phyloP scores from a whole-genome alignment of 768 basidiomycete genomes.

The Dentipellis fragilis region DNA sequence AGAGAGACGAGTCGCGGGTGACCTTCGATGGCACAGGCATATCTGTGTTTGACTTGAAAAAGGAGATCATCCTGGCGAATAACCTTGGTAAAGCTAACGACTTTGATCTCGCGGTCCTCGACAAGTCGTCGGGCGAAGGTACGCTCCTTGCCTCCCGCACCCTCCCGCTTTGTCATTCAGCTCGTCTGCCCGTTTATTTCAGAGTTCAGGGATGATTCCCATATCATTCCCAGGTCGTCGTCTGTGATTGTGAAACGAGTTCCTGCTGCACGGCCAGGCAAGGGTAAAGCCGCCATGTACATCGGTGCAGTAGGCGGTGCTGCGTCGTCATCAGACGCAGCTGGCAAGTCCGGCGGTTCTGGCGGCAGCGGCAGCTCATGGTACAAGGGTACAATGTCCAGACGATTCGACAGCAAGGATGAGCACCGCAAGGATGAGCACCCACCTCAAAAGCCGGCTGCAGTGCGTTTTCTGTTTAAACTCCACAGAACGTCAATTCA shows the following conservation, averaged over 20 bases:
- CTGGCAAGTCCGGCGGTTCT: conserved; percentile 16
- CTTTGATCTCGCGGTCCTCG: conserved; percentile 87
- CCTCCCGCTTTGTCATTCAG: not conserved
- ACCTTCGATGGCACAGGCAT: conserved; percentile 98
- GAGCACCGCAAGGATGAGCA: conserved; percentile 10
- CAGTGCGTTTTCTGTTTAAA: not conserved
- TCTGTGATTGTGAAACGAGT: conserved; percentile 90
- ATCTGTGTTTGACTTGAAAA: conserved; percentile 98
- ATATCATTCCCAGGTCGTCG: conserved; percentile 88
- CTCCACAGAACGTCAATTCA: not conserved
- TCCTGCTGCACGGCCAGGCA: conserved; percentile 72
- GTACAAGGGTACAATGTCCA: conserved; percentile 60
- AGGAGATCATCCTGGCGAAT: conserved; percentile 94
- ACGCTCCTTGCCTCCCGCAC: not conserved
- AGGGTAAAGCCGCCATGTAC: conserved; percentile 75
- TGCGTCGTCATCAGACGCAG: conserved; percentile 33
- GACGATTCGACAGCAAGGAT: conserved; percentile 63
- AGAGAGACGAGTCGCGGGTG: conserved; percentile 89
- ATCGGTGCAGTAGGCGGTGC: conserved; percentile 36
- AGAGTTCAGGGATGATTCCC: conserved; percentile 91
- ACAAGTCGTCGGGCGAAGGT: conserved; percentile 87
- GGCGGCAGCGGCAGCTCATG: conserved; percentile 37
- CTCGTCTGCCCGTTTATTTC: not conserved
- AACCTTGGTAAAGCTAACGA: conserved; percentile 94
- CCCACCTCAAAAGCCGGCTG: not conserved